Evolutionary conservation across 2,329 filamentous ascomycete genomes (phyloP).

Genomic region (Chrysoporthe puriensis): DNA sequence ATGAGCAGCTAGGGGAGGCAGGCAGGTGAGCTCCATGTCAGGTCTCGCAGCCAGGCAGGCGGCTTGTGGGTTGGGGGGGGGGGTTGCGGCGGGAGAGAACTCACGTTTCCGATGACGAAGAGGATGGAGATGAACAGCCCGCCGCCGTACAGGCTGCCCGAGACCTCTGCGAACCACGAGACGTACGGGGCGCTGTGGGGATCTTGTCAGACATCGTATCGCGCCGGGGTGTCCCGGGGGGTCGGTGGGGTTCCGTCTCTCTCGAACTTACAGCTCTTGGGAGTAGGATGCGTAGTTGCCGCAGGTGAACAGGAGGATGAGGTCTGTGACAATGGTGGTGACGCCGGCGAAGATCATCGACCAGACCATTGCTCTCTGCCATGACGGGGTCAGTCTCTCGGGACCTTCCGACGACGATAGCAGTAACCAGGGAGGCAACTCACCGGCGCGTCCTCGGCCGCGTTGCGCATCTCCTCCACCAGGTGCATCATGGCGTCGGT

Average conservation of each 20-base stretch:
- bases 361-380: constrained; percentile 14
- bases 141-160: constrained; percentile 1
- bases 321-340: constrained; percentile 6
- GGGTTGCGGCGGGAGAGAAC: neutral
- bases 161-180: constrained; percentile 11
- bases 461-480: constrained; percentile 15
- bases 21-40: neutral
- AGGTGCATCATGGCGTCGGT: constrained; percentile 15
- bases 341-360: constrained; percentile 10
- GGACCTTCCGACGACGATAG: neutral
- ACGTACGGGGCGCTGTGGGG: constrained; percentile 2
- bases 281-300: constrained; percentile 1
- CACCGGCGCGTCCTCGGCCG: constrained; percentile 10
- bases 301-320: constrained; percentile 12
- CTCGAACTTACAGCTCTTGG: constrained; percentile 9
- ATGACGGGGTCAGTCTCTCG: neutral
- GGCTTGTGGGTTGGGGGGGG: too few relatives aligned
- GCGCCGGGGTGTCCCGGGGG: too few relatives aligned
- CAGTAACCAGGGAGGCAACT: neutral
- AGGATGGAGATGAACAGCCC: constrained; percentile 9
- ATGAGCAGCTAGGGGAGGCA: constrained; percentile 1
- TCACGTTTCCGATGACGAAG: constrained; percentile 8
- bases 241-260: neutral
- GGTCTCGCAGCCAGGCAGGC: neutral
- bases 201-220: neutral